Evolutionary conservation across 116 monocot species (phyloP), one percentile per base, ranked within the genome.

Genomic region (Cymodocea nodosa): DNA sequence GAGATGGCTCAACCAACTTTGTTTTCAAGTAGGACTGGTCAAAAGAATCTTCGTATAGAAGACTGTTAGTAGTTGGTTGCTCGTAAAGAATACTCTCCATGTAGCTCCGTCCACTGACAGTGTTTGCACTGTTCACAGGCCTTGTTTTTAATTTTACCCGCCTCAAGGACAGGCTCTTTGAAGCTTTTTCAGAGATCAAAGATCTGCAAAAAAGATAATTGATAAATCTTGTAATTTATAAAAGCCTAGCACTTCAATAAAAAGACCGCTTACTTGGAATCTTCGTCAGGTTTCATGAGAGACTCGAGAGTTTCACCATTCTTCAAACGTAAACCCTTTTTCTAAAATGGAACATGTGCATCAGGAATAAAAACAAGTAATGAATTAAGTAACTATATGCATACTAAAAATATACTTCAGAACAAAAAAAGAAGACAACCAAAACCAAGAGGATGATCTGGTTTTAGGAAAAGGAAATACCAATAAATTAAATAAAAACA

Each of bases 71-170:
- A 44, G 39, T 15, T 67, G 60, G 37, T 36, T 61, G 51, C 1
- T 17, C 35, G 4, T 50, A 60, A 68, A 74, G 50, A 68, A 74
- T 60, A 44, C 59, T 44, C 74, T 74, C 68, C 68, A 68, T 67
- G 11, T 68, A 74, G 30, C 68, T 74, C 23, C 52, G 60, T 35
- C 52, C 65, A 54, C 24, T 52, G 35, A n/a, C 39, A 35, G 37
- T 24, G 17, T 22, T 62, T 5, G 44, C 37, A 35, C 56, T 52
- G 53, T 60, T 60, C 17, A 62, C 40, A 8, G 52, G 60, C 54
- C 68, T 67, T 62, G 39, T 40, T 66, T 74, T 74, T 68, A 74
- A 53, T 59, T 60, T 74, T 40, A 60, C 61, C 23, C 61, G 67
- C 51, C 61, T 68, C 24, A 68, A 18, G 37, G 67, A 59, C 35